Evolutionary conservation across 139 green algal species (phyloP), one percentile per base, ranked within the genome.

Genomic region (Pleodorina starrii): DNA sequence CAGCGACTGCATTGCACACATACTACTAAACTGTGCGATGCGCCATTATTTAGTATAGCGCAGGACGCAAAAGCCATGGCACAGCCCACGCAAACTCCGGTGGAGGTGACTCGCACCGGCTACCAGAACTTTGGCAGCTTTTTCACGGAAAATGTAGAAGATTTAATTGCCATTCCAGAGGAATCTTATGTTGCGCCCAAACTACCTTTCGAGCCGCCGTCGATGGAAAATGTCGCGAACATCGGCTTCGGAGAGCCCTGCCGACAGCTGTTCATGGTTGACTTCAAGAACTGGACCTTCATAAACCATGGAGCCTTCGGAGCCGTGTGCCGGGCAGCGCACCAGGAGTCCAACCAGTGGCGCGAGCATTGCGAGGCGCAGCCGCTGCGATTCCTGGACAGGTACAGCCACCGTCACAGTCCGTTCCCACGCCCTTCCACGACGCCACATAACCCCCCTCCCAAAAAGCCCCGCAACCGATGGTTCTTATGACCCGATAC

Each of bases 261-360:
- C 6, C 71, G 92, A 12, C 35, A 77, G 17, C 88, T 94, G 0
- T 97, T 97, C 60, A 60, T 95, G n/a, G 93, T 96, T 1, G 93
- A 96, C 66, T 96, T 96, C 43, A 42, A 90, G 32, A 42, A 17
- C 2, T 91, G 87, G 89, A 95, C 91, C 0, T 96, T 96, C 35
- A 36, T 97, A 5, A 97, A 96, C 60, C 94, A 96, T 78, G 95
- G 95, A 0, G 95, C 95, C 1, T 97, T 97, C 86, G 95, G 95
- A 0, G 93, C 43, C 3, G 92, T 93, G 1, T 92, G 91, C 50
- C 29, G 60, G 11, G 57, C 84, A 19, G 95, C 91, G 4, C 83
- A 92, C 27, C 51, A 73, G 25, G 92, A 93, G 63, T 92, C 94
- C 0, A 86, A 91, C 25, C 68, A 36, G 17, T 97, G 95, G 95